Conservation (phyloP, 805 yeast genomes). For the Maudiozyma pseudohumilis region DNA sequence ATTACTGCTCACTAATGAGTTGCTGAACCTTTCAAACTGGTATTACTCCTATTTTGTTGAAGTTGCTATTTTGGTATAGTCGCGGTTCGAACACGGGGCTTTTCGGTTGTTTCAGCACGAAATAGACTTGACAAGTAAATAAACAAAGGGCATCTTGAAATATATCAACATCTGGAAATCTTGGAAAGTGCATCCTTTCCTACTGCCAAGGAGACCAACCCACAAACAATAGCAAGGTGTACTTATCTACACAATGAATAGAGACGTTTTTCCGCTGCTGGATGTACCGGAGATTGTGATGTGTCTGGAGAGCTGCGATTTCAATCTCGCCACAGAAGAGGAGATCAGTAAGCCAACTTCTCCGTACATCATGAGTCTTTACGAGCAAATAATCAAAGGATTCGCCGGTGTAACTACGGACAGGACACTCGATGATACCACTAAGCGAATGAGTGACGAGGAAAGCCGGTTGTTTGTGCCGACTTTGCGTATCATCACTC, state of each 20-base stretch:
- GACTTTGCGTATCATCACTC: slow-evolving; percentile 39
- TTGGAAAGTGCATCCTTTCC: too few species aligned
- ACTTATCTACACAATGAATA: too few species aligned
- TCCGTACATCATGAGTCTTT: slow-evolving; percentile 42
- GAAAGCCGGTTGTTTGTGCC: slow-evolving; percentile 13
- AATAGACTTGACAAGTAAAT: too few species aligned
- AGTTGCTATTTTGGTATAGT: too few species aligned
- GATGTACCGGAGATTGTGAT: slow-evolving; percentile 48
- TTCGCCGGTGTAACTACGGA: slow-evolving; percentile 44
- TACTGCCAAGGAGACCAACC: too few species aligned
- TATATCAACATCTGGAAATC: too few species aligned
- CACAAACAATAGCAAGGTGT: too few species aligned
- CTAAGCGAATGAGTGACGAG: not conserved
- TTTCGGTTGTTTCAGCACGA: too few species aligned
- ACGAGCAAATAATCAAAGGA: slow-evolving; percentile 51
- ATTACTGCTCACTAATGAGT: too few species aligned
- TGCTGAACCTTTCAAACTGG: too few species aligned
- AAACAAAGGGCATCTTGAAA: too few species aligned
- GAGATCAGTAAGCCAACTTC: slow-evolving; percentile 48
- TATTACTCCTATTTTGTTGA: too few species aligned
- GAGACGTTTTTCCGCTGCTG: slow-evolving; percentile 52
- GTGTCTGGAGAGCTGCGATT: slow-evolving; percentile 53
- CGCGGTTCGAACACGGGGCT: not conserved
- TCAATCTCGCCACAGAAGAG: slow-evolving; percentile 48
- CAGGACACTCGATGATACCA: slow-evolving; percentile 6